Conservation (phyloP, 805 yeast species). For the Scheffersomyces amazonensis region DNA sequence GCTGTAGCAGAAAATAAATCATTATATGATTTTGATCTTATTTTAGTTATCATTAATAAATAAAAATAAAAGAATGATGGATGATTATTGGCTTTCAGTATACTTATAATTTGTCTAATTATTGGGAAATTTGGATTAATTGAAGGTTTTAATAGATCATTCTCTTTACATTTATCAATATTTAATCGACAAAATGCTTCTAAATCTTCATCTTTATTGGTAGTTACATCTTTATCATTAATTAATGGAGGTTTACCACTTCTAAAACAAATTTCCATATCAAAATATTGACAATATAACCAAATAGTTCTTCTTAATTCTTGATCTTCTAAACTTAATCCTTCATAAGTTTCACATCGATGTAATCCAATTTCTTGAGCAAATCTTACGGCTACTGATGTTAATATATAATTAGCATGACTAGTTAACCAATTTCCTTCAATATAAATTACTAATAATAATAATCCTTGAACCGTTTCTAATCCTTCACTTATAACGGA, state of each 20-base stretch:
- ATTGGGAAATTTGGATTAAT: not conserved
- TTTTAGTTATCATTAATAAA: constrained; percentile 15
- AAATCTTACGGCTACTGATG: constrained; percentile 32
- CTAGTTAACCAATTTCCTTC: constrained; percentile 27
- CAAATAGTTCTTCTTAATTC: constrained; percentile 26
- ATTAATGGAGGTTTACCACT: constrained; percentile 40
- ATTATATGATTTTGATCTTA: constrained; percentile 28
- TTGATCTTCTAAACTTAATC: constrained; percentile 19
- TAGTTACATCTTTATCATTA: constrained; percentile 28
- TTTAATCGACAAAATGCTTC: not conserved
- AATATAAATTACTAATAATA: constrained; percentile 43
- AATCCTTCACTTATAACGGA: constrained; percentile 50
- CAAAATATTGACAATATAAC: constrained; percentile 36
- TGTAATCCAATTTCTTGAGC: constrained; percentile 44
- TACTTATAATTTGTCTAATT: not conserved
- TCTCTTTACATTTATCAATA: not conserved
- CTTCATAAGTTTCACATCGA: constrained; percentile 25
- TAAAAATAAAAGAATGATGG: constrained; percentile 3
- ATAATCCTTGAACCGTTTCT: constrained; percentile 48
- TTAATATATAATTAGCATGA: constrained; percentile 26
- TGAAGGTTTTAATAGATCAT: not conserved
- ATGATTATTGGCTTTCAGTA: not conserved
- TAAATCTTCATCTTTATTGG: constrained; percentile 20
- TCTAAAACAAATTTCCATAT: constrained; percentile 37
- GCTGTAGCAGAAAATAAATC: constrained; percentile 30